Evolutionary conservation across 306 rosid genomes (phyloP).

Genomic region (Trifolium subterraneum): DNA sequence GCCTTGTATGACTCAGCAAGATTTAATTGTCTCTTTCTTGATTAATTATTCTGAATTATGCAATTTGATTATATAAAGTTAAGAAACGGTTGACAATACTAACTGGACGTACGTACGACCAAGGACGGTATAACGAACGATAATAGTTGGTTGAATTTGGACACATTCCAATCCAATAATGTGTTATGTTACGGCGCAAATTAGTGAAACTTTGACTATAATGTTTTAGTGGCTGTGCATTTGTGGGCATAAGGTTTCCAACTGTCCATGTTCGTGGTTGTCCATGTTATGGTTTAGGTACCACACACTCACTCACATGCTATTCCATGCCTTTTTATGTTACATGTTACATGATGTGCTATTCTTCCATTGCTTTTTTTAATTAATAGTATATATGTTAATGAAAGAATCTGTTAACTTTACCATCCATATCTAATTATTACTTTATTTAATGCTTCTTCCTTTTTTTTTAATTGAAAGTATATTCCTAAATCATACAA

Average conservation of each 20-base stretch:
- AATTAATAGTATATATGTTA: background rate
- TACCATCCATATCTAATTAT: background rate
- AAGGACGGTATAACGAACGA: slow-evolving; percentile 35
- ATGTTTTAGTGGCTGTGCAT: background rate
- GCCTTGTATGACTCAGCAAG: slow-evolving; percentile 7
- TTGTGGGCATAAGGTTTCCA: background rate
- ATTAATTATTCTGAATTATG: background rate
- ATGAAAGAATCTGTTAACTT: background rate
- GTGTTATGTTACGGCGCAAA: background rate
- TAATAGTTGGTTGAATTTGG: too few relatives aligned
- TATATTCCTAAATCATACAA: too few relatives aligned
- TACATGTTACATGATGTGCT: background rate
- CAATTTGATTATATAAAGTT: background rate
- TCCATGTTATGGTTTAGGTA: background rate
- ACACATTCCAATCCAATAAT: too few relatives aligned
- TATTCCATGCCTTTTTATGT: background rate
- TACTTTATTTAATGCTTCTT: too few relatives aligned
- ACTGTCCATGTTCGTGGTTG: slow-evolving; percentile 7
- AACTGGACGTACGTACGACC: slow-evolving; percentile 53
- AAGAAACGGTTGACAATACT: background rate
- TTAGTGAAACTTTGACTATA: background rate
- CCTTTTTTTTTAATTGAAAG: too few relatives aligned
- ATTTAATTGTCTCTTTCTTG: slow-evolving; percentile 20
- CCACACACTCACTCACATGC: slow-evolving; percentile 7
- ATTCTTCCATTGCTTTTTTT: background rate